phyloP scores from a whole-genome alignment of 768 basidiomycete genomes.

The Russula compacta region DNA sequence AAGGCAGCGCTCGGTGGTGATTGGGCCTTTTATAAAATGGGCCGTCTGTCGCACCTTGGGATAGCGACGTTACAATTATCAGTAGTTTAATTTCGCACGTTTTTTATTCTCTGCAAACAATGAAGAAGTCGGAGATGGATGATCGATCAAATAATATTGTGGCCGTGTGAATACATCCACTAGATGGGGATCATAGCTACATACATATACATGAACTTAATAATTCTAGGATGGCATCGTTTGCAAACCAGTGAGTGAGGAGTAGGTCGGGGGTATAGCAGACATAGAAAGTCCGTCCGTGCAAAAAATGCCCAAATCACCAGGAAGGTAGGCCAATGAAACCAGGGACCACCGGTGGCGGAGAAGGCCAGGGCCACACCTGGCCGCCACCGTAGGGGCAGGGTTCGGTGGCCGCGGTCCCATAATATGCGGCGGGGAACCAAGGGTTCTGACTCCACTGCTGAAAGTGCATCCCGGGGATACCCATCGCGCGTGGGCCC shows the following conservation, averaged over 20 bases:
- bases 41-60: not conserved
- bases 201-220: not conserved
- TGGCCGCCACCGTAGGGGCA: not conserved
- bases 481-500: conserved; percentile 2
- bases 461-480: not conserved
- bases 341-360: not conserved
- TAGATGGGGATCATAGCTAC: not conserved
- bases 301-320: not conserved
- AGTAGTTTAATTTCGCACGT: not conserved
- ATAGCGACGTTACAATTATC: not conserved
- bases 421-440: not conserved
- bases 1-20: not conserved
- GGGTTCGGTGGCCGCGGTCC: not conserved
- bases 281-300: not conserved
- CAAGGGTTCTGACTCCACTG: not conserved
- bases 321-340: not conserved
- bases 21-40: not conserved
- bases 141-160: too few relatives aligned
- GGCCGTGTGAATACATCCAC: not conserved
- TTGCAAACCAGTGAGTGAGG: too few relatives aligned
- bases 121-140: too few relatives aligned
- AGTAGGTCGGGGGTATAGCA: too few relatives aligned
- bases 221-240: too few relatives aligned
- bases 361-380: not conserved
- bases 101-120: not conserved